These are phyloP conservation scores for Ziziphus jujuba DNA, from an alignment of 306 rosid species.

Conservation along the genomic window DNA sequence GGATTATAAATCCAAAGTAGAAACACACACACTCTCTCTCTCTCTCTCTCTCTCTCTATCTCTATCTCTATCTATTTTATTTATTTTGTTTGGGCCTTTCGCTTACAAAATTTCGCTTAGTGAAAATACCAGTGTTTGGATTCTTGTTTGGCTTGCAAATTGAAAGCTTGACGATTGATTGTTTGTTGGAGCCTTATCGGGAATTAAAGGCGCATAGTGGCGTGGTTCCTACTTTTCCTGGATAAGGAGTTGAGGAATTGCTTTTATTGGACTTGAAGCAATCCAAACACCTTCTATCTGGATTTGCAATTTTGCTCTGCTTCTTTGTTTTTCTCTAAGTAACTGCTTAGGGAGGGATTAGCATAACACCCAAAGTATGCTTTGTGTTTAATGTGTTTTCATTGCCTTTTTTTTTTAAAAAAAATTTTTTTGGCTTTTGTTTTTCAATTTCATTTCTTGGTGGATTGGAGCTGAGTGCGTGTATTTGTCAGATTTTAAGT, in stretches of 20 bases:
- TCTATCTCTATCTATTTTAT: background rate
- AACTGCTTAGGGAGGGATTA: background rate
- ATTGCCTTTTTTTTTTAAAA: too few relatives aligned
- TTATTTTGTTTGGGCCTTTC: background rate
- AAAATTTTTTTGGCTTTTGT: background rate
- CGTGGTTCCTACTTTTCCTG: constrained; percentile 25
- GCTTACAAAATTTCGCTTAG: background rate
- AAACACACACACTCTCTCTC: too few relatives aligned
- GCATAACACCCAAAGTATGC: background rate
- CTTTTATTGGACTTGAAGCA: constrained; percentile 13
- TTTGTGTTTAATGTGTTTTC: background rate
- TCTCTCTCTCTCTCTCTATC: too few relatives aligned
- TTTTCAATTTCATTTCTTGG: background rate
- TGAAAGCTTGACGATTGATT: too few relatives aligned
- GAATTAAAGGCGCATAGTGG: constrained; percentile 5
- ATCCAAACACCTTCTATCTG: constrained; percentile 18
- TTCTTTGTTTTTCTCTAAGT: background rate
- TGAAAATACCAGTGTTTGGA: constrained; percentile 16
- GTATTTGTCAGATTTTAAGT: background rate
- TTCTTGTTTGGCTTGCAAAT: too few relatives aligned
- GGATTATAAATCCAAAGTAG: background rate
- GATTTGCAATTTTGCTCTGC: constrained; percentile 5
- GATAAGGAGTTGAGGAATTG: background rate
- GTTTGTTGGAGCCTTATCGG: too few relatives aligned
- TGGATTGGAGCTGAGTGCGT: background rate